A percentile compares a stretch with the other conserved stretches of the same genome.
phyloP scores from a whole-genome alignment of 768 basidiomycete genomes.

The Mycena belliarum region DNA sequence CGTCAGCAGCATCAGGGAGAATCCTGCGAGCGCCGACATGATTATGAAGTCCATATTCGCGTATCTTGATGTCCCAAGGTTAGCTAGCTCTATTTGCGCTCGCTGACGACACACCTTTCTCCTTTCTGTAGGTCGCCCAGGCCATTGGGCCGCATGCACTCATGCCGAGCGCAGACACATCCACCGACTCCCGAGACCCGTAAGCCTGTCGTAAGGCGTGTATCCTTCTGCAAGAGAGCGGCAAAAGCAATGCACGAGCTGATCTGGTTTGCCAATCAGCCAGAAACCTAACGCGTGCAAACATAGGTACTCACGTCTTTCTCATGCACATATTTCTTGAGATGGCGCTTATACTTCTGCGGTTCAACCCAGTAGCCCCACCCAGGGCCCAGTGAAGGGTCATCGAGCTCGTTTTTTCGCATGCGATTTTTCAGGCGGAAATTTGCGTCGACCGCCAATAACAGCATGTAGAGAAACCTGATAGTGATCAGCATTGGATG shows the following conservation, averaged over 20 bases:
- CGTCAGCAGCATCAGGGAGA: neutral
- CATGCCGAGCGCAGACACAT: constrained; percentile 10
- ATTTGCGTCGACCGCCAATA: constrained; percentile 29
- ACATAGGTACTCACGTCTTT: neutral
- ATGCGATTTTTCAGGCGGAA: constrained; percentile 26
- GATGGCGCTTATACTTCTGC: neutral
- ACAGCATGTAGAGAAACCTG: constrained; percentile 25
- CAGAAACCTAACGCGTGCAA: neutral
- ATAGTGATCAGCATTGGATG: neutral
- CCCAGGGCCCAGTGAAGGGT: constrained; percentile 14
- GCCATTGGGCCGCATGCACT: neutral
- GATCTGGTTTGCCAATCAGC: neutral
- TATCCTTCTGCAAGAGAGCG: too few species aligned
- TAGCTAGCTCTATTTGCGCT: too few species aligned
- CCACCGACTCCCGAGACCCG: neutral
- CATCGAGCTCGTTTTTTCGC: neutral
- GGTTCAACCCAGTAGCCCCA: too few species aligned
- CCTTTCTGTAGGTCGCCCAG: constrained; percentile 23
- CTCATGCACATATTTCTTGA: constrained; percentile 3
- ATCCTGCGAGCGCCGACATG: constrained; percentile 10
- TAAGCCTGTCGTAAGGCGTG: neutral
- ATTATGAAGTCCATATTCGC: constrained; percentile 27
- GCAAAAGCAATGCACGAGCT: neutral
- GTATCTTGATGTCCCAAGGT: too few species aligned
- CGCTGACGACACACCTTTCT: constrained; percentile 19